Evolutionary conservation across 1,284 basidiomycete species (phyloP).

Genomic region (Ustilago shanxiensis): DNA sequence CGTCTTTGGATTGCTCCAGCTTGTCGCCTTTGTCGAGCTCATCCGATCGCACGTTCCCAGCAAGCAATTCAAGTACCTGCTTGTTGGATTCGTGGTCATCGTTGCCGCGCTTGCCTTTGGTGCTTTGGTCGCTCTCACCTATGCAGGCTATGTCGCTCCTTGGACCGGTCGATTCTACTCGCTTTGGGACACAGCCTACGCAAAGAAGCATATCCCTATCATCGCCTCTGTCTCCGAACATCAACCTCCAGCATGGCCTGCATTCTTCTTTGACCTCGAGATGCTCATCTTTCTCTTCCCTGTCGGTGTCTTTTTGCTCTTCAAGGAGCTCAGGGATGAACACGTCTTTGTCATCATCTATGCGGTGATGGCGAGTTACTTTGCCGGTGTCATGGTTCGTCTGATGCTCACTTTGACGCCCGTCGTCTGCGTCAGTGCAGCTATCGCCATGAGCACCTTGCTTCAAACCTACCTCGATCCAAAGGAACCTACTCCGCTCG

Average conservation of each 20-base stretch:
- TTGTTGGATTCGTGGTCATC: slow-evolving; percentile 75
- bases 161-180: slow-evolving; percentile 99
- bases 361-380: slow-evolving; percentile 94
- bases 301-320: slow-evolving; percentile 92
- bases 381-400: slow-evolving; percentile 99
- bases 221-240: slow-evolving; percentile 99
- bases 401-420: slow-evolving; percentile 92
- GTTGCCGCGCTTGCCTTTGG: slow-evolving; percentile 77
- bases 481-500: slow-evolving; percentile 73
- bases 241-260: slow-evolving; percentile 99
- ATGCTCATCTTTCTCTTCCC: slow-evolving; percentile 98
- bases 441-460: slow-evolving; percentile 88
- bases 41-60: slow-evolving; percentile 90
- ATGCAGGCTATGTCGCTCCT: slow-evolving; percentile 94
- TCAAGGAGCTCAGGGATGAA: slow-evolving; percentile 93
- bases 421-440: slow-evolving; percentile 89
- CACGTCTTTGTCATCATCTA: slow-evolving; percentile 99
- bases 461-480: slow-evolving; percentile 89
- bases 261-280: slow-evolving; percentile 99
- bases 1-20: slow-evolving; percentile 95
- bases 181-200: slow-evolving; percentile 98
- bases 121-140: slow-evolving; percentile 78
- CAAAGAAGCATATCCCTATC: slow-evolving; percentile 96
- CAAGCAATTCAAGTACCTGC: slow-evolving; percentile 88
- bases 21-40: slow-evolving; percentile 92